These are phyloP conservation scores for Canavalia gladiata DNA, from an alignment of 306 rosid species.

Conservation along the genomic window DNA sequence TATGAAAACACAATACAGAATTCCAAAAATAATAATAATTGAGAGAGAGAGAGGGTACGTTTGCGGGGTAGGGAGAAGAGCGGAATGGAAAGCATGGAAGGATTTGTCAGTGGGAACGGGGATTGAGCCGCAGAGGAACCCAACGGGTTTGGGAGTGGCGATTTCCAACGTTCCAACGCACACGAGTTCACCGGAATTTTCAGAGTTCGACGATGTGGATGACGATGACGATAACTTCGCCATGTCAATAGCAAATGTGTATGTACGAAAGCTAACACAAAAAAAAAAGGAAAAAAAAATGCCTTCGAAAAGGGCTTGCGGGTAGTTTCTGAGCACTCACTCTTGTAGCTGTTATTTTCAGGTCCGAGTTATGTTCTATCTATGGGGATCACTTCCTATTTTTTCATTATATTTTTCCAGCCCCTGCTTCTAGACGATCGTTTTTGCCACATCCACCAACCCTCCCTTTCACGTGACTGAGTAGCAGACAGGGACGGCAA, in stretches of 20 bases:
- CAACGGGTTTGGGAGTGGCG: slow-evolving; percentile 82
- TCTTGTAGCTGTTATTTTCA: background rate
- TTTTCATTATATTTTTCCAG: too few relatives aligned
- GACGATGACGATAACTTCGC: slow-evolving; percentile 53
- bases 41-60: slow-evolving; percentile 53
- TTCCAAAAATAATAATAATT: background rate
- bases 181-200: slow-evolving; percentile 71
- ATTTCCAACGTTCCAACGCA: slow-evolving; percentile 89
- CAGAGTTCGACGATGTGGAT: slow-evolving; percentile 54
- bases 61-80: slow-evolving; percentile 77
- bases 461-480: too few relatives aligned
- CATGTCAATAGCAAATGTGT: slow-evolving; percentile 49
- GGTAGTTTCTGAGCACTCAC: background rate
- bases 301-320: background rate
- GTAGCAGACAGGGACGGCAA: too few relatives aligned
- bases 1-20: background rate
- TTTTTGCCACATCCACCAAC: too few relatives aligned
- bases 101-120: slow-evolving; percentile 94
- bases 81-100: slow-evolving; percentile 76
- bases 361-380: background rate
- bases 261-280: background rate
- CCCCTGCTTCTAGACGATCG: too few relatives aligned
- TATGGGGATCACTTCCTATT: too few relatives aligned
- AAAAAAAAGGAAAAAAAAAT: background rate
- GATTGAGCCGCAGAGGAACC: slow-evolving; percentile 93